Percentiles rank a stretch among this genome's conserved stretches.
These are phyloP conservation scores for Monosporascus sp. DNA, from an alignment of 2,329 filamentous ascomycete genomes.

Conservation along the genomic window DNA sequence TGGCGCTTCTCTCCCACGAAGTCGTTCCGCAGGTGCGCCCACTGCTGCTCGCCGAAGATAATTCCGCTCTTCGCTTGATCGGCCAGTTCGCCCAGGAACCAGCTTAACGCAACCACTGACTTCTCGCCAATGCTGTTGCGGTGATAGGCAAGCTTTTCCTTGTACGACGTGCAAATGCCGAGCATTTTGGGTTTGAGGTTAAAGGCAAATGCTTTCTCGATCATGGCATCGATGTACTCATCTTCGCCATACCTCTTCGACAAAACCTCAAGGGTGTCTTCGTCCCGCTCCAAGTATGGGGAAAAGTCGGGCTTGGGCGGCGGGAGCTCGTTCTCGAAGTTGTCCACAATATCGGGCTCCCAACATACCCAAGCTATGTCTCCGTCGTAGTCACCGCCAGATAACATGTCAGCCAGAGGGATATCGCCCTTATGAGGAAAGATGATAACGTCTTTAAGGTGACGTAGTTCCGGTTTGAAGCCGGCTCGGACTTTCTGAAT, in stretches of 20 bases:
- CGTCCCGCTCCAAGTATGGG: constrained; percentile 37
- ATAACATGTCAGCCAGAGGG: constrained; percentile 60
- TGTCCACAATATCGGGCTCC: constrained; percentile 55
- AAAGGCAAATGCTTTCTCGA: constrained; percentile 49
- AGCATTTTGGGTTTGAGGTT: constrained; percentile 47
- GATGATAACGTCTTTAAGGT: constrained; percentile 44
- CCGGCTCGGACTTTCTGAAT: constrained; percentile 59
- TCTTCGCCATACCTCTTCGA: constrained; percentile 20
- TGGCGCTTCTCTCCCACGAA: background rate
- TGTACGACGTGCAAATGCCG: constrained; percentile 55
- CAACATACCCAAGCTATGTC: constrained; percentile 68
- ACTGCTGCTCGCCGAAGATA: constrained; percentile 34
- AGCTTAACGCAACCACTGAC: constrained; percentile 39
- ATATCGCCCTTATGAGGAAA: constrained; percentile 57
- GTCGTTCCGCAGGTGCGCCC: constrained; percentile 25
- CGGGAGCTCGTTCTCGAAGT: constrained; percentile 53
- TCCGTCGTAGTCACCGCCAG: constrained; percentile 72
- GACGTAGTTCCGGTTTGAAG: constrained; percentile 48
- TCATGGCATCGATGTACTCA: constrained; percentile 33
- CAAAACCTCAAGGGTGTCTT: constrained; percentile 39
- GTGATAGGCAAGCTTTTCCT: constrained; percentile 54
- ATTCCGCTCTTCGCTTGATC: constrained; percentile 49
- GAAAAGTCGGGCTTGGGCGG: constrained; percentile 37
- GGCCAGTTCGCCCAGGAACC: constrained; percentile 42
- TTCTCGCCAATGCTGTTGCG: constrained; percentile 38